Evolutionary conservation across 2,329 filamentous ascomycete genomes (phyloP), one percentile per base, ranked within the genome.

Genomic region (Hymenoscyphus infarciens): DNA sequence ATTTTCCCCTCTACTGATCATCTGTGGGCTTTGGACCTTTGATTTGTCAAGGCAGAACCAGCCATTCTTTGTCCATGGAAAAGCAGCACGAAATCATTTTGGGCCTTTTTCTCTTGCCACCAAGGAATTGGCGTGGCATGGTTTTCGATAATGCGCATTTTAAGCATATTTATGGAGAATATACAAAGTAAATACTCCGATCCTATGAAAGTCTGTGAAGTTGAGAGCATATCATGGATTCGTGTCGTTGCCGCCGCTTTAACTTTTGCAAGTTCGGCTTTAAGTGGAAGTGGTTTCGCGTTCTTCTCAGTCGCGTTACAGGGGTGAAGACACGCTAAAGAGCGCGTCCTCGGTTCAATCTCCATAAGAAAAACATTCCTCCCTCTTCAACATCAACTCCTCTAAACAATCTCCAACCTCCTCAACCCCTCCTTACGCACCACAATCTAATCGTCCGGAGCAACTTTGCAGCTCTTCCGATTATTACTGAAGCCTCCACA

Each of bases 241-340:
- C 10, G 1, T 22, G 19, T 22, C 6, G 7, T 22, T 13, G 6
- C 6, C 42, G 56, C 33, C 35, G 56, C 35, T 57, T 10, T 39
- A 29, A 25, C 39, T 16, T 22, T 27, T 22, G 25, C 25, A 27
- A 16, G 7, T 6, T n/a, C 22, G 52, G 52, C 6, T 60, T 11
- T 16, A 54, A 27, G 56, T 42, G 53, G 25, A 52, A 13, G 31
- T 29, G 16, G 35, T 49, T 66, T 68, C 63, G 66, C 64, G 65
- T 66, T 68, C 65, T 61, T 61, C 64, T 16, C 13, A 5, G 57
- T 65, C 66, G 57, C 64, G 65, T 66, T 66, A 63, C 66, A 16
- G 19, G 42, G 35, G 35, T 35, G 33, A 13, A 31, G 19, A 25
- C 19, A 52, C 19, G 45, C 45, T 52, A 52, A 62, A 58, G 55